Evolutionary conservation across 2,329 filamentous ascomycete species (phyloP).

Genomic region (Stemphylium beticola): DNA sequence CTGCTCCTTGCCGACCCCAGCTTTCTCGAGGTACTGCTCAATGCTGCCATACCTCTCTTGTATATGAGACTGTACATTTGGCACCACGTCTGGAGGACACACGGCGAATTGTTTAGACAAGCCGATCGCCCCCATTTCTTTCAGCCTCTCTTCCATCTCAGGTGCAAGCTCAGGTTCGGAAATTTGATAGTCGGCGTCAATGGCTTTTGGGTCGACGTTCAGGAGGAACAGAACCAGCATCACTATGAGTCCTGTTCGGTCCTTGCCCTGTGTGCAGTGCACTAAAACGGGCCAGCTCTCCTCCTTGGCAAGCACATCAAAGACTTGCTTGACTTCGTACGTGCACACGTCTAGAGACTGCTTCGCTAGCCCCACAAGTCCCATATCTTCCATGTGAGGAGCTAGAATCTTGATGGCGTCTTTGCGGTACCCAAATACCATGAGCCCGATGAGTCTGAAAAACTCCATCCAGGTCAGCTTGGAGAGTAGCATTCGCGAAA

Average conservation of each 20-base stretch:
- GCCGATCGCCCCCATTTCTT: conserved; percentile 73
- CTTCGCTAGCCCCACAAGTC: conserved; percentile 72
- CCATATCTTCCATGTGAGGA: conserved; percentile 71
- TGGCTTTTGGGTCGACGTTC: conserved; percentile 61
- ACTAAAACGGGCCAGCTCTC: conserved; percentile 69
- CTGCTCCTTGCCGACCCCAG: conserved; percentile 58
- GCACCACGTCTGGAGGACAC: conserved; percentile 70
- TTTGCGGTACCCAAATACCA: conserved; percentile 70
- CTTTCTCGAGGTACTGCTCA: conserved; percentile 66
- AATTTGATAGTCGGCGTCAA: conserved; percentile 74
- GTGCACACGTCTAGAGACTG: conserved; percentile 73
- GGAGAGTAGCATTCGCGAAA: conserved; percentile 71
- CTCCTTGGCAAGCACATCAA: conserved; percentile 57
- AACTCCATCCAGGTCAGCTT: conserved; percentile 72
- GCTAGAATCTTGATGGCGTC: conserved; percentile 74
- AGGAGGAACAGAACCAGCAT: conserved; percentile 71
- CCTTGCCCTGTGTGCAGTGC: conserved; percentile 90
- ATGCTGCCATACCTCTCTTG: conserved; percentile 69
- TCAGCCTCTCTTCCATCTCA: conserved; percentile 68
- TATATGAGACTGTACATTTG: conserved; percentile 64
- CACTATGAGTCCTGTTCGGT: conserved; percentile 76
- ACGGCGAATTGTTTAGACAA: conserved; percentile 71
- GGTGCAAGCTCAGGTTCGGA: conserved; percentile 66
- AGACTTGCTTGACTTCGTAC: conserved; percentile 63
- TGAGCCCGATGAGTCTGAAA: conserved; percentile 67